Conservation (phyloP, 2,329 filamentous ascomycete genomes). For the Colletotrichum lupini region DNA sequence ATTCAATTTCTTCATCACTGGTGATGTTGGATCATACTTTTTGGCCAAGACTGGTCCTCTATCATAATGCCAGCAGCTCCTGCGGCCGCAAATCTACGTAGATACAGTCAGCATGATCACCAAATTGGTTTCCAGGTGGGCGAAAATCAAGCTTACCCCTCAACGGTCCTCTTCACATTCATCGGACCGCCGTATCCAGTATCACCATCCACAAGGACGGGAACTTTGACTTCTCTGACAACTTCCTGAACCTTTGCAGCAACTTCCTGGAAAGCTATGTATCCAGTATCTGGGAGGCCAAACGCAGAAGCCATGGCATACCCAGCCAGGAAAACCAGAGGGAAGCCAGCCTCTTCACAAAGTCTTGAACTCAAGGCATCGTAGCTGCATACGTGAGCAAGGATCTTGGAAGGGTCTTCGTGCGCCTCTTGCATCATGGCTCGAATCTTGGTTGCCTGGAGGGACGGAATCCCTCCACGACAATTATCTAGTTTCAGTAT, state of each 20-base stretch:
- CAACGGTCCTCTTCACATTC: constrained; percentile 58
- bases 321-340: constrained; percentile 55
- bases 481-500: constrained; percentile 41
- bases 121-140: background rate
- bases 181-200: constrained; percentile 60
- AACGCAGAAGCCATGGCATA: constrained; percentile 53
- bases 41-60: constrained; percentile 61
- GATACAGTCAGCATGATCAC: background rate
- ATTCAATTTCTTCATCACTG: background rate
- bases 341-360: constrained; percentile 57
- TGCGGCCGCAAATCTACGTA: constrained; percentile 44
- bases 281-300: constrained; percentile 59
- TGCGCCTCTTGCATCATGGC: constrained; percentile 52
- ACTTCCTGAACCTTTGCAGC: constrained; percentile 57
- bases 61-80: constrained; percentile 54
- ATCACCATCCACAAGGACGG: constrained; percentile 58
- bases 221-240: constrained; percentile 49
- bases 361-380: constrained; percentile 56
- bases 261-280: constrained; percentile 60
- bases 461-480: constrained; percentile 49
- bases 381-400: constrained; percentile 55
- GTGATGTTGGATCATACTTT: constrained; percentile 46
- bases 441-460: constrained; percentile 43
- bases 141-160: constrained; percentile 44
- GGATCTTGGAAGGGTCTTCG: constrained; percentile 53